These are phyloP conservation scores for Byssothecium circinans DNA, from an alignment of 2,329 filamentous ascomycete genomes.

Conservation along the genomic window DNA sequence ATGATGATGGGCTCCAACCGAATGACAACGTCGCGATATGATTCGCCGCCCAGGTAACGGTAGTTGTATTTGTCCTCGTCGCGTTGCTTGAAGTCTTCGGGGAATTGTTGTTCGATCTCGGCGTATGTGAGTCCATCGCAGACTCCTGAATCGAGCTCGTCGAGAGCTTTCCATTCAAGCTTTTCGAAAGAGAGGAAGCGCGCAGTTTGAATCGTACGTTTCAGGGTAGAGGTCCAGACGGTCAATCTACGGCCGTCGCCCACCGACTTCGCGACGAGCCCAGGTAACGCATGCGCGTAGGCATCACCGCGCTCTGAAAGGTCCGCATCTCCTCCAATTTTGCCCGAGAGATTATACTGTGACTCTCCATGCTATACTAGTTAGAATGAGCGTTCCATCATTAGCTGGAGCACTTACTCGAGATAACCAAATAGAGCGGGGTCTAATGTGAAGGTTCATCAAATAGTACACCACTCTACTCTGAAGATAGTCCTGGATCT, in stretches of 20 bases:
- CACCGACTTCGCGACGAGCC: conserved; percentile 81
- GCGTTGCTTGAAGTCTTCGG: conserved; percentile 91
- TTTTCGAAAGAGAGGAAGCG: conserved; percentile 90
- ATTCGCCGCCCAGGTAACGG: conserved; percentile 94
- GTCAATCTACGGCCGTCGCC: conserved; percentile 71
- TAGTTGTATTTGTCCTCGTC: conserved; percentile 99
- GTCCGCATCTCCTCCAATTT: conserved; percentile 89
- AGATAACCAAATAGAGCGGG: conserved; percentile 94
- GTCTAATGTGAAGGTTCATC: conserved; percentile 97
- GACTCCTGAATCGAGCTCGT: conserved; percentile 94
- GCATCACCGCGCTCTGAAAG: conserved; percentile 83
- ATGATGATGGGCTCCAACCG: conserved; percentile 98
- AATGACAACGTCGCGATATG: conserved; percentile 94
- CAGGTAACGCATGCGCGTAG: conserved; percentile 83
- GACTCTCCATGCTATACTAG: conserved; percentile 82
- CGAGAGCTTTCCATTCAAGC: conserved; percentile 96
- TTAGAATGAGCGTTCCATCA: conserved; percentile 14
- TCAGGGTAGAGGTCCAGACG: conserved; percentile 74
- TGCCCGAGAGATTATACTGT: conserved; percentile 82
- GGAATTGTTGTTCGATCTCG: conserved; percentile 87
- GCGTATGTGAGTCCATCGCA: conserved; percentile 96
- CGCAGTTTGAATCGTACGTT: conserved; percentile 88
- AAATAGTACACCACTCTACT: conserved; percentile 97
- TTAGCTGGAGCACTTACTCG: conserved; percentile 61
- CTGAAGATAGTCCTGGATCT: conserved; percentile 94